Conservation (phyloP, 306 rosid species). For the Neltuma alba region DNA sequence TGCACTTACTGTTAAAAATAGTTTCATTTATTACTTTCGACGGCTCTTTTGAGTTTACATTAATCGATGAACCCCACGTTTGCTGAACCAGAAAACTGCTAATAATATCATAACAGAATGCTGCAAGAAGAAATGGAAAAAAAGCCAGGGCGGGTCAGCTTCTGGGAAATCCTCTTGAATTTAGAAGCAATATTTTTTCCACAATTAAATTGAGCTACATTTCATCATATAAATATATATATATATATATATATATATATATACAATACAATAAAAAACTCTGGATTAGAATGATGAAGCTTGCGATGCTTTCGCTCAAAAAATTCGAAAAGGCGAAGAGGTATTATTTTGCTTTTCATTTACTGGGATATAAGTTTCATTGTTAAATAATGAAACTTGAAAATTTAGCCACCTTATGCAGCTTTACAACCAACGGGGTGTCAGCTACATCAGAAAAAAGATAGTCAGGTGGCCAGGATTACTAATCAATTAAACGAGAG, state of each 20-base stretch:
- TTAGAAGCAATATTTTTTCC: not conserved
- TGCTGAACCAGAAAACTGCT: not conserved
- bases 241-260: too few species aligned
- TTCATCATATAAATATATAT: not conserved
- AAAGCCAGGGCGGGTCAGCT: not conserved
- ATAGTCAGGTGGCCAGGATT: too few species aligned
- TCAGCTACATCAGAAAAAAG: not conserved
- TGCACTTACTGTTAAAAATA: not conserved
- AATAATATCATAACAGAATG: not conserved
- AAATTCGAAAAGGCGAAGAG: not conserved
- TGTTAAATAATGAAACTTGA: not conserved
- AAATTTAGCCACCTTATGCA: slow-evolving; percentile 4
- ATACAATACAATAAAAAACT: not conserved
- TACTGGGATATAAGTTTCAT: not conserved
- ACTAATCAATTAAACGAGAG: slow-evolving; percentile 2
- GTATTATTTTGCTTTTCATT: not conserved
- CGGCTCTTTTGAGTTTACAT: not conserved
- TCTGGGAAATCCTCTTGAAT: not conserved
- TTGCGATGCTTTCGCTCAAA: not conserved
- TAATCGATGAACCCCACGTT: not conserved
- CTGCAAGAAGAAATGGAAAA: not conserved
- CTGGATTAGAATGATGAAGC: not conserved
- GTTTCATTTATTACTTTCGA: not conserved
- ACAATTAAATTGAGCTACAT: slow-evolving; percentile 13
- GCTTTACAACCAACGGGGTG: not conserved